These are phyloP conservation scores for Artemisia annua DNA, from an alignment of 129 eudicot genomes.

Conservation along the genomic window DNA sequence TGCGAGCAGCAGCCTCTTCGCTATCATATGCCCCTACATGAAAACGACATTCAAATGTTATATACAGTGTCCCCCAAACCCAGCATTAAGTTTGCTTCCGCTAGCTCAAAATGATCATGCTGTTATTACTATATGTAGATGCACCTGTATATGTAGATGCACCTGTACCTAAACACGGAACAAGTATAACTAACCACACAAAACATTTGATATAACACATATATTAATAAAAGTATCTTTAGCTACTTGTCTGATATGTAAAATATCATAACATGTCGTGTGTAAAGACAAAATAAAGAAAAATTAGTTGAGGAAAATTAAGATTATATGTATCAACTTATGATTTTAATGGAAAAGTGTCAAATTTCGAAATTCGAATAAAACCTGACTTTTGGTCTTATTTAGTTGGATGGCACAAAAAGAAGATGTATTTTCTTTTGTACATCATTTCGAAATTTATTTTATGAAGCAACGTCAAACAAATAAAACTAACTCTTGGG, in stretches of 20 bases:
- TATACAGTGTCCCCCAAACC: not conserved
- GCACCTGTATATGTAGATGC: too few relatives aligned
- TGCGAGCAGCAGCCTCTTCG: slow-evolving; percentile 91
- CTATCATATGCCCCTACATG: slow-evolving; percentile 80
- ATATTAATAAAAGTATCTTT: not conserved
- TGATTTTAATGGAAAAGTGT: not conserved
- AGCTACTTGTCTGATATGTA: too few relatives aligned
- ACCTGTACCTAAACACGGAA: too few relatives aligned
- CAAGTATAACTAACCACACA: not conserved
- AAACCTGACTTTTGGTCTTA: not conserved
- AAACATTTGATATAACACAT: not conserved
- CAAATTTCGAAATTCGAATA: not conserved
- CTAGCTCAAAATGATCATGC: not conserved
- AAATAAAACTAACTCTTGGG: not conserved
- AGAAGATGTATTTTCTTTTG: not conserved
- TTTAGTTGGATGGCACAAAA: not conserved
- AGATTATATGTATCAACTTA: not conserved
- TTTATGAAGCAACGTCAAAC: not conserved
- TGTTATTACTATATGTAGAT: too few relatives aligned
- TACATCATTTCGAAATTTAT: not conserved
- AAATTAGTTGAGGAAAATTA: not conserved
- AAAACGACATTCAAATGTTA: not conserved
- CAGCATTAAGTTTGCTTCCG: not conserved
- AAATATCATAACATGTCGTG: too few relatives aligned
- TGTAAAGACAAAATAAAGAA: too few relatives aligned